Percentiles rank a stretch among this genome's conserved stretches.
Conservation (phyloP, 805 yeast species). For the Pichia gijzeniarum region DNA sequence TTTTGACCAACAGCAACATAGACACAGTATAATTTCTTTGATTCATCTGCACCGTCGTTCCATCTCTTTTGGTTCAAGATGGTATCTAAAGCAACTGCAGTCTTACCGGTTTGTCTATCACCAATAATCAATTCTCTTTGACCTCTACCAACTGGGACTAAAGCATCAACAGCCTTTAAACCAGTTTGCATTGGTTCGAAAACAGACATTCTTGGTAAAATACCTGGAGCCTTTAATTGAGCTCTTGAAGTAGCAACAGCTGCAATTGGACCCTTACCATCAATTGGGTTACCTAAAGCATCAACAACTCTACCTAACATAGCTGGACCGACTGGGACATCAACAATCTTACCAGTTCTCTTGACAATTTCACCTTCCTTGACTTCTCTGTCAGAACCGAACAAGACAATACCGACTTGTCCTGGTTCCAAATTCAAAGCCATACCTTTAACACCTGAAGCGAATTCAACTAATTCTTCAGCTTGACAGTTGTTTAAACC, state of each 20-base stretch:
- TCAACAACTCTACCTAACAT: slow-evolving; percentile 99
- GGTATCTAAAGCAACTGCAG: slow-evolving; percentile 98
- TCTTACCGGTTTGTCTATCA: slow-evolving; percentile 99
- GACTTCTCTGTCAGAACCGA: slow-evolving; percentile 98
- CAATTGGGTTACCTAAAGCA: slow-evolving; percentile 98
- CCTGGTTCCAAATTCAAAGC: slow-evolving; percentile 99
- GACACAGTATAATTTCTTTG: slow-evolving; percentile 98
- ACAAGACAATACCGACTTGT: slow-evolving; percentile 99
- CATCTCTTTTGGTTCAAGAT: slow-evolving; percentile 98
- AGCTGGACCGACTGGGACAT: slow-evolving; percentile 98
- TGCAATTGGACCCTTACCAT: slow-evolving; percentile 98
- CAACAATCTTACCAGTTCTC: slow-evolving; percentile 99
- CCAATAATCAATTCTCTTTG: slow-evolving; percentile 99
- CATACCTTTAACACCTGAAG: slow-evolving; percentile 99
- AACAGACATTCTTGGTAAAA: slow-evolving; percentile 97
- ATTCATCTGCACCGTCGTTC: slow-evolving; percentile 92
- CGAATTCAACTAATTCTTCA: slow-evolving; percentile 98
- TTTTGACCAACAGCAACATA: slow-evolving; percentile 99
- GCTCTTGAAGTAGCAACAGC: slow-evolving; percentile 85
- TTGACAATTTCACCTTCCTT: slow-evolving; percentile 99
- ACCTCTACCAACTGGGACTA: slow-evolving; percentile 99
- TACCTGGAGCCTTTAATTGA: slow-evolving; percentile 99
- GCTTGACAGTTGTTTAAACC: slow-evolving; percentile 99
- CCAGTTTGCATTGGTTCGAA: slow-evolving; percentile 99
- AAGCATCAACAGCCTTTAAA: slow-evolving; percentile 97